These are phyloP conservation scores for Hylodesmum podocarpum DNA, from an alignment of 306 rosid species.

Conservation along the genomic window DNA sequence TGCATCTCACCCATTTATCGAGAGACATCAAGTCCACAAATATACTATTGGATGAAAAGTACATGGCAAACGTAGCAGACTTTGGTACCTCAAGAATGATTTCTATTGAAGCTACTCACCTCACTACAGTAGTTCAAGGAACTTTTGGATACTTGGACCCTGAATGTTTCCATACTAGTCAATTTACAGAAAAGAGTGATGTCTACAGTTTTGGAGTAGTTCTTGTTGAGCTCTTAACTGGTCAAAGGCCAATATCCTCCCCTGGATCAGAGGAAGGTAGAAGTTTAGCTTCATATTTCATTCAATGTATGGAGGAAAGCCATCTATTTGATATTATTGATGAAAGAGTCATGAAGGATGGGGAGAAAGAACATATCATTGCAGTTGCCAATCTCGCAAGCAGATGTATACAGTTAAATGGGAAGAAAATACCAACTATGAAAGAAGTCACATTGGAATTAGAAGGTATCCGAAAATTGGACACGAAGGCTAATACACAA, in stretches of 20 bases:
- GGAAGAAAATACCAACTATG: slow-evolving; percentile 43
- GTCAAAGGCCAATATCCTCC: slow-evolving; percentile 24
- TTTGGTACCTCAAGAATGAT: slow-evolving; percentile 34
- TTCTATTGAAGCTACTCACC: slow-evolving; percentile 34
- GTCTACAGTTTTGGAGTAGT: slow-evolving; percentile 37
- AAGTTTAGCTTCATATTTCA: neutral
- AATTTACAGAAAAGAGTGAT: slow-evolving; percentile 40
- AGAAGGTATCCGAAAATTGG: slow-evolving; percentile 20
- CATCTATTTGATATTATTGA: slow-evolving; percentile 6
- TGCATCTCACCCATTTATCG: slow-evolving; percentile 41
- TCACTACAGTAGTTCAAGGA: slow-evolving; percentile 32
- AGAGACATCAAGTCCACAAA: slow-evolving; percentile 41
- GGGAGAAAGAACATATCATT: slow-evolving; percentile 12
- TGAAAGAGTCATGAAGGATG: slow-evolving; percentile 7
- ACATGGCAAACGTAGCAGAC: slow-evolving; percentile 34
- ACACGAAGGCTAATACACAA: neutral
- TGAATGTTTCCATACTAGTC: slow-evolving; percentile 36
- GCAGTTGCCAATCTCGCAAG: slow-evolving; percentile 39
- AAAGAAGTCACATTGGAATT: slow-evolving; percentile 43
- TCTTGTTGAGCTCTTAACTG: slow-evolving; percentile 30
- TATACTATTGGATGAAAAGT: slow-evolving; percentile 30
- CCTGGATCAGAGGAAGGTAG: neutral
- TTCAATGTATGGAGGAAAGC: neutral
- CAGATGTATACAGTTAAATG: slow-evolving; percentile 38
- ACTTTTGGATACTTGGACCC: slow-evolving; percentile 41